Percentiles rank a stretch among this genome's conserved stretches.
Evolutionary conservation across 225 moss, liverwort and hornwort genomes (phyloP).

Genomic region (Pseudisothecium myosuroides): DNA sequence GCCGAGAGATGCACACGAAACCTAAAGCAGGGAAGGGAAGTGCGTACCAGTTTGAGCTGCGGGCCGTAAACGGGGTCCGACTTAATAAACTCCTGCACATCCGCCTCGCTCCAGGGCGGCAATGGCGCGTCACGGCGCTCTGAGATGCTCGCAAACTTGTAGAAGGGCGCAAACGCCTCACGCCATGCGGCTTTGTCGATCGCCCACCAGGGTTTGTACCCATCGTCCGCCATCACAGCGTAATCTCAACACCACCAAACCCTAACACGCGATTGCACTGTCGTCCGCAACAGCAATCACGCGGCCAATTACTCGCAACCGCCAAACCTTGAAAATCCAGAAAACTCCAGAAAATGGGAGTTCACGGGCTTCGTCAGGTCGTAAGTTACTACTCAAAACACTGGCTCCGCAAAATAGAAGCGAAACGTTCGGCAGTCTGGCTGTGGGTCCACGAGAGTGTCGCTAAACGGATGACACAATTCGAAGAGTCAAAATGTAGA

Average conservation of each 20-base stretch:
- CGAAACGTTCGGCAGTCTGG: not conserved
- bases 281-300: not conserved
- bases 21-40: not conserved
- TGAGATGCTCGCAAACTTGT: constrained; percentile 47
- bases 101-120: constrained; percentile 60
- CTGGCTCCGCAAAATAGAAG: not conserved
- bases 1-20: not conserved
- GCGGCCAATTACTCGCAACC: not conserved
- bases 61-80: constrained; percentile 70
- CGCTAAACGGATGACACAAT: not conserved
- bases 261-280: not conserved
- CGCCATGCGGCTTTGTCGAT: constrained; percentile 94
- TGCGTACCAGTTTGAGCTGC: constrained; percentile 32
- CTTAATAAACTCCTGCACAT: constrained; percentile 74
- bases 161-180: constrained; percentile 49
- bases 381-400: not conserved
- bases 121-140: constrained; percentile 54
- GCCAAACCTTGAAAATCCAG: not conserved
- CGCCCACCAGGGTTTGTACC: constrained; percentile 86
- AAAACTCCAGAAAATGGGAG: not conserved
- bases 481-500: not conserved
- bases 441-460: not conserved
- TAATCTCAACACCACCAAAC: not conserved
- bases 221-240: constrained; percentile 18
- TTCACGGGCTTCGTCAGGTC: not conserved